Percentiles rank a stretch among this genome's conserved stretches.
phyloP scores from a whole-genome alignment of 2,329 filamentous ascomycete species.

The Fusarium pseudoanthophilum region DNA sequence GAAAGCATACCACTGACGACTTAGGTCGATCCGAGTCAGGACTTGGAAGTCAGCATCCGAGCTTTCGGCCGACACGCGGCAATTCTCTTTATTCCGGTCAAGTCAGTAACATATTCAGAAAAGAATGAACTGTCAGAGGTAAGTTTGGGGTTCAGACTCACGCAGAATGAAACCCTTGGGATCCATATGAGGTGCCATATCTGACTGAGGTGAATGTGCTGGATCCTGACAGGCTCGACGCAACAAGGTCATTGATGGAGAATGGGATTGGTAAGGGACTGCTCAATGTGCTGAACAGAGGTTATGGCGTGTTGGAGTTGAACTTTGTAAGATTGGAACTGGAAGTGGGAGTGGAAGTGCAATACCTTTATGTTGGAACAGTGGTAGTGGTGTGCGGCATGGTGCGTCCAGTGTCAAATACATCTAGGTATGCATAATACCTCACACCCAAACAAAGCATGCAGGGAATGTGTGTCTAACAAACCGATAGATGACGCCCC shows the following conservation, averaged over 20 bases:
- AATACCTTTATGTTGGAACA: slow-evolving; percentile 21
- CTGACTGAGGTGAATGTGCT: slow-evolving; percentile 10
- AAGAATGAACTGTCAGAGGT: too few relatives aligned
- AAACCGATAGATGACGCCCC: slow-evolving; percentile 5
- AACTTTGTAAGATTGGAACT: neutral
- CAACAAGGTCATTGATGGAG: slow-evolving; percentile 30
- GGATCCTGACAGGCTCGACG: slow-evolving; percentile 9
- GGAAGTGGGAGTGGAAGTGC: slow-evolving; percentile 9
- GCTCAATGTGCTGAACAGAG: neutral
- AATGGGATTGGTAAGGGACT: neutral
- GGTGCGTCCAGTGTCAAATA: neutral
- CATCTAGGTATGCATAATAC: neutral
- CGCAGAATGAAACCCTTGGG: slow-evolving; percentile 23
- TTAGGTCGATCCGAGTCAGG: slow-evolving; percentile 37
- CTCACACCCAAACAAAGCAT: neutral
- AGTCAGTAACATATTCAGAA: neutral
- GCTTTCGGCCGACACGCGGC: slow-evolving; percentile 39
- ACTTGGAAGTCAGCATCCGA: slow-evolving; percentile 39
- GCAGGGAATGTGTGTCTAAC: neutral
- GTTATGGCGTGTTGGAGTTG: neutral
- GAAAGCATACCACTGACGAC: slow-evolving; percentile 42
- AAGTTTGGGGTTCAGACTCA: neutral
- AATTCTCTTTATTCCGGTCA: slow-evolving; percentile 41
- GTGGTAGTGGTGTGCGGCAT: neutral
- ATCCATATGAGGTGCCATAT: slow-evolving; percentile 25